phyloP scores from a whole-genome alignment of 208 protist species.

The Naegleria gruberi region DNA sequence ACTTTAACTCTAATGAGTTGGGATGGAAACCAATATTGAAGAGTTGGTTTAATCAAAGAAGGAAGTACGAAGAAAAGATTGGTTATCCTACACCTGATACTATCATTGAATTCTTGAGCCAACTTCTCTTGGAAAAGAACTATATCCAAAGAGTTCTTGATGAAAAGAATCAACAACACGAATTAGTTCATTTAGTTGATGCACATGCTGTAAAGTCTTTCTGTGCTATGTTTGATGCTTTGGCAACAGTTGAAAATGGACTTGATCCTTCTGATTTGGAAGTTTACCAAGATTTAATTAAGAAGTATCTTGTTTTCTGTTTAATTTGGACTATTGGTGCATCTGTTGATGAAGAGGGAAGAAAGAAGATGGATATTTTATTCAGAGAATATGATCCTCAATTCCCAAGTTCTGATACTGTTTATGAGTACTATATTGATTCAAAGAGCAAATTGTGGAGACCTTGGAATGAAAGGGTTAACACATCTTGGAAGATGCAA shows the following conservation, averaged over 20 bases:
- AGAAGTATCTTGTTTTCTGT: conserved; percentile 88
- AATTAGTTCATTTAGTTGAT: conserved; percentile 73
- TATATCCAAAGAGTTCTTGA: background rate
- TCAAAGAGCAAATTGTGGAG: conserved; percentile 68
- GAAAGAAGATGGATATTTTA: conserved; percentile 77
- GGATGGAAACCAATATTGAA: conserved; percentile 84
- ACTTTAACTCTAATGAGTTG: conserved; percentile 84
- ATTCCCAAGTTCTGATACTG: conserved; percentile 87
- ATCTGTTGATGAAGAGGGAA: conserved; percentile 72
- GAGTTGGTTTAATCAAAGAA: conserved; percentile 78
- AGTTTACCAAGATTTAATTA: conserved; percentile 74
- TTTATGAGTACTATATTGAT: conserved; percentile 96
- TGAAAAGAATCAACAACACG: conserved; percentile 54
- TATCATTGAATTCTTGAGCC: conserved; percentile 41
- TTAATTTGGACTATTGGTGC: conserved; percentile 89
- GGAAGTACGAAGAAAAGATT: conserved; percentile 69
- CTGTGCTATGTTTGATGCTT: conserved; percentile 83
- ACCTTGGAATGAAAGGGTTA: conserved; percentile 81
- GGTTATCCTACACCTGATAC: conserved; percentile 75
- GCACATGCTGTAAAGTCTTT: conserved; percentile 80
- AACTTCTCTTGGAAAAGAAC: background rate
- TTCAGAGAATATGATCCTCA: conserved; percentile 85
- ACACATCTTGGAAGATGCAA: conserved; percentile 65
- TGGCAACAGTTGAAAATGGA: conserved; percentile 68
- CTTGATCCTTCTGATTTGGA: conserved; percentile 48